Conservation (phyloP, 1,284 basidiomycete genomes). For the Pisolithus thermaeus region DNA sequence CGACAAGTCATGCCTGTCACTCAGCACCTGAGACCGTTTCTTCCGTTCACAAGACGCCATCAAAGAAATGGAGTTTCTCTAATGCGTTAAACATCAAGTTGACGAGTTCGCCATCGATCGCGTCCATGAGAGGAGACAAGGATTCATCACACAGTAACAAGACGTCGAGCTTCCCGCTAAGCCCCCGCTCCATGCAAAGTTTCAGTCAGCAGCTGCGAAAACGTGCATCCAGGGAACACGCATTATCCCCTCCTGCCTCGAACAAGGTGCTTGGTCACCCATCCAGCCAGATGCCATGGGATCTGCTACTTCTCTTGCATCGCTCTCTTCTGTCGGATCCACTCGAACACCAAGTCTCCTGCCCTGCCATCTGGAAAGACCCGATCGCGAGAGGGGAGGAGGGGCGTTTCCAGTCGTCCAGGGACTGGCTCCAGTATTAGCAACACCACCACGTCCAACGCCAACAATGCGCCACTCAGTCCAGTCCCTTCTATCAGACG, state of each 20-base stretch:
- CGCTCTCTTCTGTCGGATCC: slow-evolving; percentile 67
- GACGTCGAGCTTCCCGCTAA: slow-evolving; percentile 49
- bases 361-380: slow-evolving; percentile 35
- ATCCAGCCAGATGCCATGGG: slow-evolving; percentile 67
- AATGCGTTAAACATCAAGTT: slow-evolving; percentile 82
- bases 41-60: slow-evolving; percentile 59
- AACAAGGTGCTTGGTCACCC: slow-evolving; percentile 55
- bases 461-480: slow-evolving; percentile 55
- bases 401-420: slow-evolving; percentile 48
- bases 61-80: slow-evolving; percentile 96
- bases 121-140: slow-evolving; percentile 41
- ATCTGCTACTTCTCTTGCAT: slow-evolving; percentile 67
- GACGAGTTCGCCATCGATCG: slow-evolving; percentile 59
- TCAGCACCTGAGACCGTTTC: slow-evolving; percentile 38
- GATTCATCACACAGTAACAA: slow-evolving; percentile 30
- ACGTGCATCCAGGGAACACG: slow-evolving; percentile 60
- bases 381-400: slow-evolving; percentile 41
- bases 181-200: slow-evolving; percentile 54
- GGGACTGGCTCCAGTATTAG: slow-evolving; percentile 70
- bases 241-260: slow-evolving; percentile 37
- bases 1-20: slow-evolving; percentile 26
- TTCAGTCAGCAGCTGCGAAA: slow-evolving; percentile 61
- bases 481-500: slow-evolving; percentile 62
- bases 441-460: slow-evolving; percentile 50
- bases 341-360: slow-evolving; percentile 43